Percentiles rank a stretch among this genome's conserved stretches.
Evolutionary conservation across 495 filamentous ascomycete genomes (phyloP).

Genomic region (Podospora didyma): DNA sequence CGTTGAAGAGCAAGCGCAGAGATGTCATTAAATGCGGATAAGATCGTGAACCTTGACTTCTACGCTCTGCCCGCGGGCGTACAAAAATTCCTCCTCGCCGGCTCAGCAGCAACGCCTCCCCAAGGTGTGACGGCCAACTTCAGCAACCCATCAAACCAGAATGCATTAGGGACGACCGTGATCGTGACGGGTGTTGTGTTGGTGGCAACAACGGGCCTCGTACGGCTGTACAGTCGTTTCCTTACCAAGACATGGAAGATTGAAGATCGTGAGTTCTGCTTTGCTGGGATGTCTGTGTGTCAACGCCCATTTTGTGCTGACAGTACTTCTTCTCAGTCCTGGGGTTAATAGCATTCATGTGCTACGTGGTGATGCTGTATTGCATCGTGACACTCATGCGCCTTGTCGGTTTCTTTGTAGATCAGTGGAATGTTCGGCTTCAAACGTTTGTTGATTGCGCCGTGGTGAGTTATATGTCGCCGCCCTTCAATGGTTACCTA

Average conservation of each 20-base stretch:
- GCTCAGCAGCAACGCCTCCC: slow-evolving; percentile 23
- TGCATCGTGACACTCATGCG: slow-evolving; percentile 13
- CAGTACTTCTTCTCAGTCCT: not conserved
- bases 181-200: slow-evolving; percentile 12
- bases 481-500: not conserved
- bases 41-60: not conserved
- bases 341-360: slow-evolving; percentile 14
- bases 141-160: slow-evolving; percentile 25
- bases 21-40: not conserved
- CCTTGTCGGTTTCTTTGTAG: slow-evolving; percentile 24
- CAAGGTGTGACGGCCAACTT: slow-evolving; percentile 19
- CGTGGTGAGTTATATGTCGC: not conserved
- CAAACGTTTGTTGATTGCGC: not conserved
- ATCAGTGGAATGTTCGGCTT: slow-evolving; percentile 26
- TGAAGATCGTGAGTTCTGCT: slow-evolving; percentile 3
- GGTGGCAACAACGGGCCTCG: not conserved
- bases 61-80: not conserved
- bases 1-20: not conserved
- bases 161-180: slow-evolving; percentile 16
- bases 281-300: too few relatives aligned
- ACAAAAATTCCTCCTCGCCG: not conserved
- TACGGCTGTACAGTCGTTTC: not conserved
- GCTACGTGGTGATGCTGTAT: slow-evolving; percentile 16
- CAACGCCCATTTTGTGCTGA: too few relatives aligned
- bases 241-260: not conserved